Evolutionary conservation across 495 filamentous ascomycete genomes (phyloP), one percentile per base, ranked within the genome.

Genomic region (Neurospora tetrasperma): DNA sequence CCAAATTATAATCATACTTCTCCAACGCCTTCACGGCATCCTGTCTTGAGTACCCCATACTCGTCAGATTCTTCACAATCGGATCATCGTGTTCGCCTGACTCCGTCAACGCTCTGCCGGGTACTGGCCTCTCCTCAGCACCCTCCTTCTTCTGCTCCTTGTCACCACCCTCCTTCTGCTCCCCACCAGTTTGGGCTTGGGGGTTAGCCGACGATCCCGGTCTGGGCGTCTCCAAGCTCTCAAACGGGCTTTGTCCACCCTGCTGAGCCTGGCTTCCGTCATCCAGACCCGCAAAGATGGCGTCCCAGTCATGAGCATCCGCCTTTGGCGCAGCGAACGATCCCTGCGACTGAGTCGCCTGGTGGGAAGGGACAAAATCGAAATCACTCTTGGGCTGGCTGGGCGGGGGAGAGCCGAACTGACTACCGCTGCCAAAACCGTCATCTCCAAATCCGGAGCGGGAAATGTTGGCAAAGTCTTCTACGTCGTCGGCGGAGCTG

Each of bases 1-100:
- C 94, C 78, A 97, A 85, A 82, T 98, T 94, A 82, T 97, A 97
- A 79, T 97, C 94, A 82, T 90, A 96, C 81, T 94, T 94, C 85
- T 98, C 96, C 79, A 99, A 82, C 42, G 96, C 96, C 71, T 84
- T 85, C 41, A 98, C 84, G n/a, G 93, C 92, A 62, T 92, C 90
- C 7, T 87, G 86, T 54, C 96, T 85, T 38, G 90, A 85, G 81
- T 96, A 99, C 4, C 96, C 96, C 94, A 98, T 96, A 38, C 88
- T 89, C 12, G 93, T 97, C 79, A 99, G 79, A 74, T 93, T 91
- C 83, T 96, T 94, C 71, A 98, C 84, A 69, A 97, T 95, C 31
- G 93, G 92, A 79, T 98, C 95, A 79, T 98, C 94, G 78, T 94
- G 90, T 74, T 91, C 90, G 6, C 92, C 90, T 35, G 90, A 90